A percentile compares a stretch with the other conserved stretches of the same genome.
phyloP scores from a whole-genome alignment of 164 flowering plant species.

The Berberis thunbergii region DNA sequence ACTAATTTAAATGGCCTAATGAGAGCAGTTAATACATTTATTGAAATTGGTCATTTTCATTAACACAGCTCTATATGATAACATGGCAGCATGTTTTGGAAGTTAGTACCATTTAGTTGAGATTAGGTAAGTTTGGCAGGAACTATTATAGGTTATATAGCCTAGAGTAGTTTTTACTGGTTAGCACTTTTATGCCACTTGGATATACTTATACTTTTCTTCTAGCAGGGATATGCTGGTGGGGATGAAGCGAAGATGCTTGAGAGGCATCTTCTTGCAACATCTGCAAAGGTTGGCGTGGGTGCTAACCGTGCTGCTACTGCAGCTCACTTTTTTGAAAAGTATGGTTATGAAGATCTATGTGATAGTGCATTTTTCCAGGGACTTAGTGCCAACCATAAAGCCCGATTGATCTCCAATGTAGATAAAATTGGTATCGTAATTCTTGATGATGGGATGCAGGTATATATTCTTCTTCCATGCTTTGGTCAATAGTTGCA shows the following conservation, averaged over 20 bases:
- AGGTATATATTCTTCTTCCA: conserved; percentile 30
- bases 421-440: conserved; percentile 43
- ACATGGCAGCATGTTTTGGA: too few species aligned
- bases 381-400: conserved; percentile 8
- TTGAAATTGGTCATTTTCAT: too few species aligned
- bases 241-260: conserved; percentile 95
- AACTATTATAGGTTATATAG: neutral
- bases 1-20: too few species aligned
- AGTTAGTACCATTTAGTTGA: too few species aligned
- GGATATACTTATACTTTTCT: neutral
- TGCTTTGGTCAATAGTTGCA: neutral
- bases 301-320: conserved; percentile 59
- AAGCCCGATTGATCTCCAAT: conserved; percentile 11
- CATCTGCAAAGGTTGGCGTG: conserved; percentile 57
- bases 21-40: too few species aligned
- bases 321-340: conserved; percentile 46
- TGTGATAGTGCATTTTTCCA: conserved; percentile 5
- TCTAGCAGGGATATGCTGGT: conserved; percentile 82
- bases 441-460: conserved; percentile 94
- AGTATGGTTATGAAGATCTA: conserved; percentile 37
- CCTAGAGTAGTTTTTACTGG: too few species aligned
- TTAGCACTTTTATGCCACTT: too few species aligned
- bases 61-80: too few species aligned
- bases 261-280: conserved; percentile 46
- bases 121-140: neutral